Evolutionary conservation across 345 rosid species (phyloP).

Genomic region (Brassica incana): DNA sequence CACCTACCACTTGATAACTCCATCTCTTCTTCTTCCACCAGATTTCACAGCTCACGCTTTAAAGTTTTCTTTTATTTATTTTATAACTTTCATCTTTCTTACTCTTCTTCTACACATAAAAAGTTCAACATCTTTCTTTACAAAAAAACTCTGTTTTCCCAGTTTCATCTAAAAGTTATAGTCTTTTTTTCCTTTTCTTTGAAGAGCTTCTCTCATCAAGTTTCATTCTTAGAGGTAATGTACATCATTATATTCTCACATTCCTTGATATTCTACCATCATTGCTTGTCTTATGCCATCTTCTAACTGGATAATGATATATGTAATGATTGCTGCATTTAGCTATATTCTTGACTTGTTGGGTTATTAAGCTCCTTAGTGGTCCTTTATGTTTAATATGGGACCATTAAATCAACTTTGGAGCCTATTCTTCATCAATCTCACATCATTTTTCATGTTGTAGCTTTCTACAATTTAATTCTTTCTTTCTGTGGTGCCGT

Average conservation of each 20-base stretch:
- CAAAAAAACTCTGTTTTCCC: not conserved
- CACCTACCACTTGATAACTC: constrained; percentile 87
- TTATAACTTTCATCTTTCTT: not conserved
- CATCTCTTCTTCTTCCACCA: constrained; percentile 53
- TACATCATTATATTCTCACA: constrained; percentile 8
- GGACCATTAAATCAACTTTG: constrained; percentile 32
- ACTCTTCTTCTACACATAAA: constrained; percentile 23
- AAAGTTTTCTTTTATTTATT: not conserved
- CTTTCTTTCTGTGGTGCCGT: not conserved
- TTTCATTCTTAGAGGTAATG: constrained; percentile 38
- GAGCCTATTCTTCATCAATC: constrained; percentile 23
- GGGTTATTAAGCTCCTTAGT: constrained; percentile 8
- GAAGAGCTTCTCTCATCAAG: constrained; percentile 21
- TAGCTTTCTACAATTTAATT: not conserved
- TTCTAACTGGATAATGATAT: constrained; percentile 9
- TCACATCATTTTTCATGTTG: constrained; percentile 19
- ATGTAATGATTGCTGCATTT: constrained; percentile 28
- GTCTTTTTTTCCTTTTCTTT: constrained; percentile 33
- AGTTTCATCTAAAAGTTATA: not conserved
- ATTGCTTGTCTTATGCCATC: constrained; percentile 15
- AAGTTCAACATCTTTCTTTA: not conserved
- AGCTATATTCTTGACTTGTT: constrained; percentile 26
- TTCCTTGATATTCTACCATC: constrained; percentile 9
- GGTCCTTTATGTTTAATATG: constrained; percentile 17
- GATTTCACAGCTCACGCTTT: constrained; percentile 24